Evolutionary conservation across 2,329 filamentous ascomycete genomes (phyloP), one percentile per base, ranked within the genome.

Genomic region (Ceratocystis huliohia): DNA sequence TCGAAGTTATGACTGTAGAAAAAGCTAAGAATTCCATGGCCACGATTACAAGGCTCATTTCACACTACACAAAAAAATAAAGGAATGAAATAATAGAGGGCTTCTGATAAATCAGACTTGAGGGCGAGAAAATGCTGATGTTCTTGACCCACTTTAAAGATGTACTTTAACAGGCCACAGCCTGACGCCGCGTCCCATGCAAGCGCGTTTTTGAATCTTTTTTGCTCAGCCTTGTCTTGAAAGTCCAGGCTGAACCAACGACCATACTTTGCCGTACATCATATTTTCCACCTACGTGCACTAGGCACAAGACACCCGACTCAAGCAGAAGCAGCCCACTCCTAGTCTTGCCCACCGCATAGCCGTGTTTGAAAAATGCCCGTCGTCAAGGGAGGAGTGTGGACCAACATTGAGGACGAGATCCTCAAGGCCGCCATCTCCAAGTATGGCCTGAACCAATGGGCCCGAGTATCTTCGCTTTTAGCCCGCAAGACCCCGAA

Each of bases 401-500:
- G 86, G 86, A 88, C 85, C 62, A 88, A 88, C 73, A 87, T 88
- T 65, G 85, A 88, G 81, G 94, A 99, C 79, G 94, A 99, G 78
- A 96, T 97, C 73, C 88, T 99, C 78, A 96, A 97, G 78, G 92
- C 91, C 66, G 88, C 89, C 68, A 91, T 96, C 70, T 94, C 89
- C 71, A 96, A 96, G 76, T 96, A 96, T 81, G 91, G 91, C 63
- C 82, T 96, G 69, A 94, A 96, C 74, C 94, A 99, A 78, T 99
- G 94, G 94, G 93, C 94, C 74, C 93, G 94, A 76, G 94, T 97
- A 70, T 96, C 94, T 66, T 97, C 94, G 67, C 84, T 99, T 70
- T 87, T 99, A 70, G 93, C 93, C 74, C 90, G 95, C 73, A 99
- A 99, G 78, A 97, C 94, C 41, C 87, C 94, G 64, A 99, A 99